These are phyloP conservation scores for Hypoxylon rickii DNA, from an alignment of 495 filamentous ascomycete species.

Conservation along the genomic window DNA sequence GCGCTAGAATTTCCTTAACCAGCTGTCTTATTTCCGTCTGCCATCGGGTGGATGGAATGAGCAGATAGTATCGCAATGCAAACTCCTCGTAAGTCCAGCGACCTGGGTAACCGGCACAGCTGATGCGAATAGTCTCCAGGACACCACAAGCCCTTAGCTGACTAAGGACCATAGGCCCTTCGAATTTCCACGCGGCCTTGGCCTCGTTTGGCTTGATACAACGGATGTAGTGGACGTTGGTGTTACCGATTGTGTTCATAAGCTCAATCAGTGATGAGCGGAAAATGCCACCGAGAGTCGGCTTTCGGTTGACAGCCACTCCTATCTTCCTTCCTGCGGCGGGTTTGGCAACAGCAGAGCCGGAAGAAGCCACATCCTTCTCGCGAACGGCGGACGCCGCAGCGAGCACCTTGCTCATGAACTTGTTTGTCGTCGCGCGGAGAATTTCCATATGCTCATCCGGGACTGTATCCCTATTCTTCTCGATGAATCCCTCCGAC, in stretches of 20 bases:
- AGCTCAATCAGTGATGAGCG: constrained; percentile 97
- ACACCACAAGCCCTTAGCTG: constrained; percentile 98
- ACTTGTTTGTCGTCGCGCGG: constrained; percentile 79
- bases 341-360: constrained; percentile 70
- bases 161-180: constrained; percentile 98
- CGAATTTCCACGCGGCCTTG: constrained; percentile 97
- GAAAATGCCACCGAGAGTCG: constrained; percentile 97
- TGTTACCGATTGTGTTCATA: constrained; percentile 96
- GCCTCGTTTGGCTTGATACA: constrained; percentile 99
- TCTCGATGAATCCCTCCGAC: constrained; percentile 99
- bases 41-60: constrained; percentile 89
- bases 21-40: constrained; percentile 91
- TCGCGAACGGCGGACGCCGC: constrained; percentile 86
- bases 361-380: constrained; percentile 74
- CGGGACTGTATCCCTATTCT: constrained; percentile 97
- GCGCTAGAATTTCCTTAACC: constrained; percentile 87
- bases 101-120: constrained; percentile 96
- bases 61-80: constrained; percentile 96
- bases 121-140: constrained; percentile 96
- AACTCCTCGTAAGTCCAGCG: constrained; percentile 99
- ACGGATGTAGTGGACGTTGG: constrained; percentile 98
- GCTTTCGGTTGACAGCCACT: constrained; percentile 92
- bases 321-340: constrained; percentile 80
- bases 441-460: constrained; percentile 97
- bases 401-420: constrained; percentile 82